phyloP scores from a whole-genome alignment of 2,329 filamentous ascomycete genomes.

The Paramyrothecium roridum region DNA sequence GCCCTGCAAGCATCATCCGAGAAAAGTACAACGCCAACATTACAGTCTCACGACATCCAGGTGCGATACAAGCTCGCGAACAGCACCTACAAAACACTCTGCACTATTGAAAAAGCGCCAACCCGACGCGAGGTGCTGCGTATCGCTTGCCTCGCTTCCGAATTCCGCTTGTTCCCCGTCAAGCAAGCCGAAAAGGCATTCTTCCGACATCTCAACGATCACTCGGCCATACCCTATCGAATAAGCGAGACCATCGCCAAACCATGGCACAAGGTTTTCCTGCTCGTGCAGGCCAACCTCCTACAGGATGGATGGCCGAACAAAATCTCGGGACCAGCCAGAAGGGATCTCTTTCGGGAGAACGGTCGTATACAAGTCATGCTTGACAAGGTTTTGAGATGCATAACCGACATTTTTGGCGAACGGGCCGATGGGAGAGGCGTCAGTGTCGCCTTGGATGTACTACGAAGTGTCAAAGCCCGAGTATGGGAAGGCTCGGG shows the following conservation, averaged over 20 bases:
- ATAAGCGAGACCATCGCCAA: constrained; percentile 43
- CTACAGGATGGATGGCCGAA: constrained; percentile 59
- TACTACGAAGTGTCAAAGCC: constrained; percentile 73
- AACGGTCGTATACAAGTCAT: constrained; percentile 25
- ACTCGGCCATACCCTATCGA: constrained; percentile 33
- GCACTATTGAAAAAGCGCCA: constrained; percentile 18
- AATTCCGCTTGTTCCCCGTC: constrained; percentile 34
- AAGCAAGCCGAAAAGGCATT: constrained; percentile 29
- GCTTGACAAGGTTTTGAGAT: constrained; percentile 31
- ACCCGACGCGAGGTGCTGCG: constrained; percentile 30
- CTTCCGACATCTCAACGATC: constrained; percentile 34
- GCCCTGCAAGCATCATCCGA: neutral
- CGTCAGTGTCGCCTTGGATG: constrained; percentile 67
- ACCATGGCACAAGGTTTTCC: constrained; percentile 69
- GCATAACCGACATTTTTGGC: constrained; percentile 34
- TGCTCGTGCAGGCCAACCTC: constrained; percentile 72
- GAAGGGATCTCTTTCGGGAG: constrained; percentile 29
- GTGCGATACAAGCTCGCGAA: constrained; percentile 29
- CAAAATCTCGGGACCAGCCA: constrained; percentile 32
- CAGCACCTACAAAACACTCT: constrained; percentile 26
- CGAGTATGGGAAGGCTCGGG: constrained; percentile 79
- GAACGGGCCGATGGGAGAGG: constrained; percentile 58
- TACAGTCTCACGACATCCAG: constrained; percentile 21
- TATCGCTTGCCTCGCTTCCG: constrained; percentile 32
- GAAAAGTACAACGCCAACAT: neutral